Conservation (phyloP, 2,329 filamentous ascomycete species). For the Diaporthe vaccinii region DNA sequence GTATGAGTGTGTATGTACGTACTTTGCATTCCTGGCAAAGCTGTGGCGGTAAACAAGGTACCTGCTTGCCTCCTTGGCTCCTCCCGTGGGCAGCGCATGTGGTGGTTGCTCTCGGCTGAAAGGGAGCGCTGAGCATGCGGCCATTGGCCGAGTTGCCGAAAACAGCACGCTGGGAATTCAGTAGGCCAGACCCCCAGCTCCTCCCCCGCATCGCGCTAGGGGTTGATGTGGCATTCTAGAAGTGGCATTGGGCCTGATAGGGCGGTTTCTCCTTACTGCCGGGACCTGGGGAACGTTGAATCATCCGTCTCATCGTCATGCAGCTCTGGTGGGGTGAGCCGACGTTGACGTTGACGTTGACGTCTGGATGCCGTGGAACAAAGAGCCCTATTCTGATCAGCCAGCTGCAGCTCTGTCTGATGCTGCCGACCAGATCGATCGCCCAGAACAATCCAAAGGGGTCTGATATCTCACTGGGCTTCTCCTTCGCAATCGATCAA, state of each 20-base stretch:
- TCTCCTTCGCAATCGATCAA: neutral
- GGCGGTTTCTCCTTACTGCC: neutral
- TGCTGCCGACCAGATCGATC: neutral
- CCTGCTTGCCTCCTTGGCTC: neutral
- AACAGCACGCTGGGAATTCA: constrained; percentile 39
- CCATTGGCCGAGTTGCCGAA: constrained; percentile 64
- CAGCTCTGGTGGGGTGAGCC: constrained; percentile 12
- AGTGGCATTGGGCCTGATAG: constrained; percentile 5
- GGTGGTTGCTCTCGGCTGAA: constrained; percentile 49
- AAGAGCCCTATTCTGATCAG: neutral
- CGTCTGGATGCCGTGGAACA: constrained; percentile 9
- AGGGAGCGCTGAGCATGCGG: constrained; percentile 51
- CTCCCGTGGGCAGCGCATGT: neutral
- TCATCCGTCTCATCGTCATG: constrained; percentile 15
- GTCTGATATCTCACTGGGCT: fast-evolving
- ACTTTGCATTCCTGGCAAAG: neutral
- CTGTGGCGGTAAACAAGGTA: constrained; percentile 27
- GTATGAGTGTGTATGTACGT: neutral
- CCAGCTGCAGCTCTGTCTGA: neutral
- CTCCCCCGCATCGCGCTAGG: constrained; percentile 39
- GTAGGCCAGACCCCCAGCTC: constrained; percentile 33
- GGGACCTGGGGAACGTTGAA: constrained; percentile 24
- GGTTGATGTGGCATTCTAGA: constrained; percentile 10
- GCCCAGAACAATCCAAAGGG: neutral
- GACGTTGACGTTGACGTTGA: constrained; percentile 5